Evolutionary conservation across 345 rosid genomes (phyloP), one percentile per base, ranked within the genome.

Genomic region (Heritiera fomes): DNA sequence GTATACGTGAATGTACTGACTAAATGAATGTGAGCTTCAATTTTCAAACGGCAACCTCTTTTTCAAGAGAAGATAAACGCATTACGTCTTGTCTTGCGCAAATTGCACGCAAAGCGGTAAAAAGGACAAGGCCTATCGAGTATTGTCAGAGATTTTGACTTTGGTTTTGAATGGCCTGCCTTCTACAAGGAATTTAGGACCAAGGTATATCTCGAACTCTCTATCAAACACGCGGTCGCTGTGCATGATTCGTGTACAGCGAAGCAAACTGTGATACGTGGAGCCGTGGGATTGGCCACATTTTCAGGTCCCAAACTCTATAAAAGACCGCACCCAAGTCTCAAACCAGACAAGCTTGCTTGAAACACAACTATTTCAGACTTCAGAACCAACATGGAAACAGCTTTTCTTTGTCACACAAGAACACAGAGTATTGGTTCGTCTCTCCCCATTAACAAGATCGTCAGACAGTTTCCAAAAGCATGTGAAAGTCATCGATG

Each of bases 261-360:
- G 32, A 67, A 47, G 40, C 73, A 12, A 6, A 20, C 10, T 13
- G 1, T 41, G 72, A 64, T 82, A 80, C 85, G 87, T 80, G 77
- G 68, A 49, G 2, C 2, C 10, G 7, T 18, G 4, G 32, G 43
- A 49, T 15, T 58, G 10, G 43, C 74, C 62, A 7, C 66, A 67
- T 30, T 52, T 38, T 64, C 75, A 71, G 9, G 80, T 52, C 17
- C 49, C 77, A 62, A 59, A 67, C 55, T 3, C 50, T 58, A 71
- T 67, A 76, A 17, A 69, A 17, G 4, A 4, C 40, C n/a, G 49
- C 11, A 20, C 17, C 46, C 43, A 23, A 49, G 9, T 7, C 66
- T 41, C 20, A 2, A 23, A 8, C 32, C n/a, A 14, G 8, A 34
- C 43, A 63, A 34, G 18, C 45, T 63, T 2, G 14, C 2, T 58